Base-by-base conservation (phyloP, 2,329 filamentous ascomycete genomes). In the Trichophyton rubrum region DNA sequence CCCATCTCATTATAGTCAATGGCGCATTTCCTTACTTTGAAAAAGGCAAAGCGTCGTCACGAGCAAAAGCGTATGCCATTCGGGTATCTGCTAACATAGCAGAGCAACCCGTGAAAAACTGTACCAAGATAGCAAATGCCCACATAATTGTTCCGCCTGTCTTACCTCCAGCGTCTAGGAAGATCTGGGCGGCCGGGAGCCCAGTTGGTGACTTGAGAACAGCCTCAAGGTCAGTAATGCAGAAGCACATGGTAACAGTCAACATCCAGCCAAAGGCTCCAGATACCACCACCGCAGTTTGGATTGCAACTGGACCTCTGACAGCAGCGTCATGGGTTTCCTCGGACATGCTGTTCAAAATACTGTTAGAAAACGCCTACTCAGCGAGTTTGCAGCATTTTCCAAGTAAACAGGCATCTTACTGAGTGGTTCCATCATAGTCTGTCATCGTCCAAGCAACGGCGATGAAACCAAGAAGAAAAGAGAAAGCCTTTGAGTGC, bases 351-450 rank as follows among this genome's bases (percentile, higher is more conserved):
- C 78, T 80, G 66, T 64, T 64, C 45, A n/a, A 33, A 11, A 38
- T 38, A 38, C 33, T 3, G 33, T 38, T 13, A 38, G 33, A 11
- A 38, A 38, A 38, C 9, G 2, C 33, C 9, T 38, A 13, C 33
- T 38, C 8, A 13, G 33, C 33, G 33, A 13, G 33, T 13, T 38
- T 38, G 9, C 9, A 11, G 33, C 33, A 38, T 13, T 3, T 38
- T 38, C 13, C 33, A 13, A 27, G 49, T 40, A 11, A 55, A 63
- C 51, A 60, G 51, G 56, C n/a, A 40, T 71, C 76, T 69, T 72
- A 81, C 79, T 86, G 84, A 4, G 83, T 85, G 9, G 84, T 86
- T 53, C 80, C 83, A 65, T 86, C 83, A 68, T 85, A 86, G 67
- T 85, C 83, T 4, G 83, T 86, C 83, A 86, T 85, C n/a, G 82